Conservation (phyloP, 225 moss, liverwort and hornwort species). For the Physcomitrium patens region DNA sequence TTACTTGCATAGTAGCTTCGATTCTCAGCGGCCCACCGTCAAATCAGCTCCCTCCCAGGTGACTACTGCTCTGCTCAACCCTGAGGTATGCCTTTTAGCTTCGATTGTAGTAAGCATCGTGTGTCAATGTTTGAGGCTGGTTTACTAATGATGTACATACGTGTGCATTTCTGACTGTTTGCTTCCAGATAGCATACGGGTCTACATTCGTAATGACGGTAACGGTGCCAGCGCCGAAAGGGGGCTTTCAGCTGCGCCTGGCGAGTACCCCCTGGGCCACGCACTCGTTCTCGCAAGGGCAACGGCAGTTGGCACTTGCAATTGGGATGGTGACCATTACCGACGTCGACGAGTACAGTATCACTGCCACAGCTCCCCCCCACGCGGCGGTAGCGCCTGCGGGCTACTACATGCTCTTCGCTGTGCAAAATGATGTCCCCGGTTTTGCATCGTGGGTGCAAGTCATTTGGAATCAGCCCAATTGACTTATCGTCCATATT, state of each 20-base stretch:
- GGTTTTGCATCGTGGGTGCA: slow-evolving; percentile 41
- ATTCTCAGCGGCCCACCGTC: slow-evolving; percentile 33
- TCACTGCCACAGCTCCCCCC: slow-evolving; percentile 23
- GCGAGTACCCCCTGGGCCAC: slow-evolving; percentile 27
- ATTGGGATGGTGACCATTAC: slow-evolving; percentile 6
- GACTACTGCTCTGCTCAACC: background rate
- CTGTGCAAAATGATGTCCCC: slow-evolving; percentile 36
- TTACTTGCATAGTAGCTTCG: slow-evolving; percentile 16
- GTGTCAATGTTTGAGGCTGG: background rate
- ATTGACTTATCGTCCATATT: background rate
- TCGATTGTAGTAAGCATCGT: no score
- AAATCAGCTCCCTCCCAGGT: slow-evolving; percentile 29
- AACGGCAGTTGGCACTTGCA: slow-evolving; percentile 21
- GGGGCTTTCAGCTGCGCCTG: slow-evolving; percentile 25
- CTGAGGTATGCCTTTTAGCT: no score
- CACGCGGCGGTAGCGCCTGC: slow-evolving; percentile 22
- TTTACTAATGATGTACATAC: background rate
- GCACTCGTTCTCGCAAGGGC: slow-evolving; percentile 43
- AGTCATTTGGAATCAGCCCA: background rate
- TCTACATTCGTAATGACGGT: slow-evolving; percentile 17
- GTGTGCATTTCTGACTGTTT: background rate
- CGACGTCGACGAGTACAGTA: slow-evolving; percentile 25
- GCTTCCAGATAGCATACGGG: slow-evolving; percentile 20
- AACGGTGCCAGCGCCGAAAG: background rate
- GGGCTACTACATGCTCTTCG: slow-evolving; percentile 47